A percentile compares a stretch with the other conserved stretches of the same genome.
Evolutionary conservation across 305 asterid species (phyloP).

Genomic region (Solanum aculeatissimum): DNA sequence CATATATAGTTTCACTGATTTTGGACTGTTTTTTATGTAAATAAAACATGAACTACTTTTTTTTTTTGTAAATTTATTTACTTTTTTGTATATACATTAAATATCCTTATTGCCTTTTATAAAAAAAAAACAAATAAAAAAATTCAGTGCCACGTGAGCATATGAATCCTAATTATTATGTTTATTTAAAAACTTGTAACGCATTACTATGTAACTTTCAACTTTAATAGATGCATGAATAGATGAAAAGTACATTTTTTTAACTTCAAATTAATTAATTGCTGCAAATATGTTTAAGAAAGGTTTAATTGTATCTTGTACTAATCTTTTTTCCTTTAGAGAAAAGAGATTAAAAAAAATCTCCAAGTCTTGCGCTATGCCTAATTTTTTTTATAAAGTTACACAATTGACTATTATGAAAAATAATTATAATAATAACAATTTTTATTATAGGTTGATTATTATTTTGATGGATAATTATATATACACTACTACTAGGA

Average conservation of each 20-base stretch:
- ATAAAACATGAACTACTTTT: too few relatives aligned
- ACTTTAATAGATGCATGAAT: background rate
- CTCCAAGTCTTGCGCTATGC: background rate
- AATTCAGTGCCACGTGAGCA: background rate
- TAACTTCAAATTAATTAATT: background rate
- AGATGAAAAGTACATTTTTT: background rate
- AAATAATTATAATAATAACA: background rate
- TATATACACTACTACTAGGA: background rate
- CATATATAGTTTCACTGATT: too few relatives aligned
- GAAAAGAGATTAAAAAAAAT: background rate
- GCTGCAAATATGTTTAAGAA: background rate
- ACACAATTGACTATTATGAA: background rate
- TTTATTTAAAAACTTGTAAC: background rate
- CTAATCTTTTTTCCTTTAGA: background rate
- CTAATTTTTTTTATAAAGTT: background rate
- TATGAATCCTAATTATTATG: background rate
- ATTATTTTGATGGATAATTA: too few relatives aligned
- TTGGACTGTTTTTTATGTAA: too few relatives aligned
- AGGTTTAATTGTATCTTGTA: background rate
- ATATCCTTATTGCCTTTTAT: too few relatives aligned
- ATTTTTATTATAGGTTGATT: too few relatives aligned
- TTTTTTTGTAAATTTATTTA: too few relatives aligned
- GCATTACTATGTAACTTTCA: background rate
- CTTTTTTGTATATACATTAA: too few relatives aligned
- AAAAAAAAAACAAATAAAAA: background rate